Percentiles rank a stretch among this genome's conserved stretches.
phyloP scores from a whole-genome alignment of 306 rosid genomes.

The Malus orientalis region DNA sequence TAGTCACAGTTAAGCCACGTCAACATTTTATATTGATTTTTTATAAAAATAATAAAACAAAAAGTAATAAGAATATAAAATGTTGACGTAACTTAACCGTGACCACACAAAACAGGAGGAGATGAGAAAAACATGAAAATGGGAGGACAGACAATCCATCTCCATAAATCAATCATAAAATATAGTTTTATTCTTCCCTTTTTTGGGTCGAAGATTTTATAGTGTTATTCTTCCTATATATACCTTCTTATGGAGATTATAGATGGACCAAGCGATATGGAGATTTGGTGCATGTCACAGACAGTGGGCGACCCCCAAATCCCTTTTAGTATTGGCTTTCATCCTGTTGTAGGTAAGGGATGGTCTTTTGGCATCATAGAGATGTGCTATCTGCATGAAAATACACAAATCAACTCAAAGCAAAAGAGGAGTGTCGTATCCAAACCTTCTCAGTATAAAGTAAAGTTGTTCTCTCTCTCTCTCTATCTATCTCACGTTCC shows the following conservation, averaged over 20 bases:
- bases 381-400: constrained; percentile 44
- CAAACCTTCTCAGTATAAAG: constrained; percentile 34
- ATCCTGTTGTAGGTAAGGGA: constrained; percentile 49
- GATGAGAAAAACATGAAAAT: too few relatives aligned
- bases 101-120: too few relatives aligned
- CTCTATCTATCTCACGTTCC: constrained; percentile 46
- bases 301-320: constrained; percentile 18
- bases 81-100: too few relatives aligned
- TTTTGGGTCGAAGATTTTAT: neutral
- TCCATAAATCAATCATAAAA: neutral
- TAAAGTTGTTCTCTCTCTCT: constrained; percentile 31
- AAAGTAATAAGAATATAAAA: too few relatives aligned
- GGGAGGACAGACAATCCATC: too few relatives aligned
- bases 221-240: neutral
- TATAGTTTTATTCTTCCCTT: neutral
- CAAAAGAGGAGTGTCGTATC: constrained; percentile 34
- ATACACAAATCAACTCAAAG: constrained; percentile 68
- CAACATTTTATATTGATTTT: too few relatives aligned
- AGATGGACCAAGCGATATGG: neutral
- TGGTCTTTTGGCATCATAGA: constrained; percentile 48
- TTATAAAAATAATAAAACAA: too few relatives aligned
- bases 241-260: neutral
- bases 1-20: too few relatives aligned
- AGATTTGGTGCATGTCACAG: neutral
- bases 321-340: constrained; percentile 22